Evolutionary conservation across 805 yeast genomes (phyloP).

Genomic region (Sporopachydermia lactativora): DNA sequence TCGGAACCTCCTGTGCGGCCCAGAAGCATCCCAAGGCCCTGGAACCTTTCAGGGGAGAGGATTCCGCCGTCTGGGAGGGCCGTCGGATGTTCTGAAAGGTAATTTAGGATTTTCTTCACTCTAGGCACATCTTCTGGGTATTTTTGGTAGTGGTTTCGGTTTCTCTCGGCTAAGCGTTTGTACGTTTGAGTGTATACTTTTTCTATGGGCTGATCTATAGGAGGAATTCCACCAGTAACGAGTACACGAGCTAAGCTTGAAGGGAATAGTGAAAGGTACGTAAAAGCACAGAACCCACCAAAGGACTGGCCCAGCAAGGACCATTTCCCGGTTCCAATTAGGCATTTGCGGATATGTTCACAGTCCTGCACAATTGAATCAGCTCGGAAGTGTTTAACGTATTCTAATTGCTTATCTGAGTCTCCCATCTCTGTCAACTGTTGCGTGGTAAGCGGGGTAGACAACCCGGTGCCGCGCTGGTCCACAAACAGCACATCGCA

Average conservation of each 20-base stretch:
- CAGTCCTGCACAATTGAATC: background rate
- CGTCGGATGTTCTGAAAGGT: background rate
- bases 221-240: background rate
- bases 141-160: background rate
- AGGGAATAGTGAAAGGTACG: background rate
- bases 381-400: background rate
- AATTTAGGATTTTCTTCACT: background rate
- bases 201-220: background rate
- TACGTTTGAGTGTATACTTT: background rate
- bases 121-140: background rate
- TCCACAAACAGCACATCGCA: background rate
- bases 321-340: background rate
- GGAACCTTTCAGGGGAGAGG: background rate
- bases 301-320: background rate
- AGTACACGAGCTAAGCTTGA: background rate
- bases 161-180: background rate
- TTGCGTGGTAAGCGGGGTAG: too few species aligned
- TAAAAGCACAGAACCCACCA: background rate
- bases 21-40: background rate
- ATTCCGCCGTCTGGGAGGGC: background rate
- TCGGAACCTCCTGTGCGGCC: background rate
- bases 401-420: background rate
- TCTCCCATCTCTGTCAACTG: too few species aligned
- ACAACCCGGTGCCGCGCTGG: too few species aligned
- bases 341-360: background rate